Base-by-base conservation (phyloP, 345 rosid genomes). In the Microcos paniculata region DNA sequence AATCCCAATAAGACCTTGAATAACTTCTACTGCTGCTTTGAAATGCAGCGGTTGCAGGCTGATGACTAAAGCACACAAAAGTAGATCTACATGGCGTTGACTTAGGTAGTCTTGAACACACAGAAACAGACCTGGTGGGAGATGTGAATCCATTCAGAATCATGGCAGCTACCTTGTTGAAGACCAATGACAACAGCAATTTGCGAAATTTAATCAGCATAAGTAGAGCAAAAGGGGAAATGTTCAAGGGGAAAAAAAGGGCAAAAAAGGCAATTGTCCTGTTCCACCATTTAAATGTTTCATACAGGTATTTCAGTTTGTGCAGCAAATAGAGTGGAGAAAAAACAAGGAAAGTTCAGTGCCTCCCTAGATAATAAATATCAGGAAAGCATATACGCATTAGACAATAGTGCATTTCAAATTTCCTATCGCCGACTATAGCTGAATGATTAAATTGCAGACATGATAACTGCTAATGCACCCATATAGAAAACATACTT, bases 1-100 rank as follows among this genome's bases (percentile, higher is more conserved):
- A 49, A 71, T 71, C 62, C 75, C 72, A 69, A 48, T n/a, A 21
- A 71, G 75, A 40, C 75, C 28, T 31, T 24, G 63, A 71, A 71
- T 49, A 71, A 38, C 75, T 71, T 30, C 33, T 12, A n/a, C 35
- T 58, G 51, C 53, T 26, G 35, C 72, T 68, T 28, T n/a, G 35
- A 9, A 8, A 42, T 56, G 14, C 24, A 55, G 30, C n/a, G 15
- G 48, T 35, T 23, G 38, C 49, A 56, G 64, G 24, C 52, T 55
- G 42, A 71, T 57, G 51, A 57, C 14, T 45, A 56, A 12, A 14
- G 64, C 51, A 56, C 3, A 15, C 12, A 26, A 56, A 71, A 56
- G 33, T 35, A 56, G 64, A 71, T 31, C 75, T 40, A 56, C 52
- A 56, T 1, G 5, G 52, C 64, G 38, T 19, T 4, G 64, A 24